phyloP scores from a whole-genome alignment of 2,329 filamentous ascomycete species.

The Pseudonectria foliicola region DNA sequence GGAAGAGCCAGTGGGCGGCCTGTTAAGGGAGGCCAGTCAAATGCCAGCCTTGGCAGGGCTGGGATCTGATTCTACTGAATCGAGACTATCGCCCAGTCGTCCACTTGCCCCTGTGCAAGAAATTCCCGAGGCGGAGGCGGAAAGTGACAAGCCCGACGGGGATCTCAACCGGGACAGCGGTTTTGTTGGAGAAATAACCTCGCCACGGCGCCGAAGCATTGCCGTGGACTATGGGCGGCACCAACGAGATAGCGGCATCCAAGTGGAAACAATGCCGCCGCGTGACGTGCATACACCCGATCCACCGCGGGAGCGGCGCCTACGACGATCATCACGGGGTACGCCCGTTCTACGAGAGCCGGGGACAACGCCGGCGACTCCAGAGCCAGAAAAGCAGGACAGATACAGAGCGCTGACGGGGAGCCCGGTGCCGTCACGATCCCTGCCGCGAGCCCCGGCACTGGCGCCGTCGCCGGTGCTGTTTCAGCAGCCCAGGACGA shows the following conservation, averaged over 20 bases:
- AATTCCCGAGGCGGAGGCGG: conserved; percentile 38
- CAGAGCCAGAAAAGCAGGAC: conserved; percentile 38
- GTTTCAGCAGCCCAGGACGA: conserved; percentile 7
- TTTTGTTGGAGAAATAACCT: conserved; percentile 34
- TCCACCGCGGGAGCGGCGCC: conserved; percentile 18
- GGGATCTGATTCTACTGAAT: conserved; percentile 28
- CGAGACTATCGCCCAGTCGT: conserved; percentile 36
- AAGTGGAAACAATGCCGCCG: conserved; percentile 15
- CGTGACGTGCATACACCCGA: conserved; percentile 20
- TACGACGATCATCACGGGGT: conserved; percentile 26
- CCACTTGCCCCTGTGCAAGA: conserved; percentile 47
- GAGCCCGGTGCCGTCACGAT: background rate
- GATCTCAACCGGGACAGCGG: conserved; percentile 31
- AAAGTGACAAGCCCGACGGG: conserved; percentile 13
- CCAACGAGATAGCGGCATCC: conserved; percentile 50
- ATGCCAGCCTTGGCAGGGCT: conserved; percentile 13
- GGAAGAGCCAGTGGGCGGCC: conserved; percentile 22
- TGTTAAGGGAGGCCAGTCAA: conserved; percentile 25
- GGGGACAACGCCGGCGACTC: conserved; percentile 27
- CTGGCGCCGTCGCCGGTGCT: conserved; percentile 6
- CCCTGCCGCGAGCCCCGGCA: conserved; percentile 2
- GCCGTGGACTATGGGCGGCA: conserved; percentile 25
- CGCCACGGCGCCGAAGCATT: conserved; percentile 26
- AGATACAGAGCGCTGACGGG: conserved; percentile 21
- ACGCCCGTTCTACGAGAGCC: conserved; percentile 36